Base-by-base conservation (phyloP, 2,329 filamentous ascomycete genomes). In the Penicillium sp. region DNA sequence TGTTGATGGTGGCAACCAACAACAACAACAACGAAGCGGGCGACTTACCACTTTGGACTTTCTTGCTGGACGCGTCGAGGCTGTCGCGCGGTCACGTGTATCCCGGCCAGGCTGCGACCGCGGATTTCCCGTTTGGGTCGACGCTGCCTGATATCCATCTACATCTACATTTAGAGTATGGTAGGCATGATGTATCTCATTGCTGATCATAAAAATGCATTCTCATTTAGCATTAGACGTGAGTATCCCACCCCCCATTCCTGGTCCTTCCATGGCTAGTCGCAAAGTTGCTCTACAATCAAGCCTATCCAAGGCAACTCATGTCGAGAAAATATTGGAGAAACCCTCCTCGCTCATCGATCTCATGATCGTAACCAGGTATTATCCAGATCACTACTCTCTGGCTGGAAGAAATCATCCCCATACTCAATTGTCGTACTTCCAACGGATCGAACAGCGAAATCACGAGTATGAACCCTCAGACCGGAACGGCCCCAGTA, bases 1-100 rank as follows among this genome's bases (percentile, higher is more conserved):
- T n/a, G n/a, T n/a, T n/a, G n/a, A n/a, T n/a, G n/a, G n/a, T n/a
- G n/a, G n/a, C n/a, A n/a, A n/a, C n/a, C n/a, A n/a, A n/a, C n/a
- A n/a, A n/a, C n/a, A n/a, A n/a, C n/a, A n/a, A n/a, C n/a, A n/a
- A n/a, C n/a, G n/a, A n/a, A n/a, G n/a, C n/a, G n/a, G n/a, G n/a
- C n/a, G 60, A 63, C 65, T 44, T 18, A 24, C 20, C 8, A 33
- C 40, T 42, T 45, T 46, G 46, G 39, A 34, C n/a, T 39, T 46
- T 15, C 32, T 23, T 46, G 51, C 15, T 24, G 24, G 64, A 70
- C 68, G 68, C 69, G 69, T 71, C 62, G 46, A 58, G 52, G 51
- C 57, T 50, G 64, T 70, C 70, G 60, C 70, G 70, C 68, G 34
- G 48, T 73, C 70, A 73, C 68, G 69, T 73, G 70, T 18, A 18